Conservation (phyloP, 306 rosid species). For the Boehmeria nivea region DNA sequence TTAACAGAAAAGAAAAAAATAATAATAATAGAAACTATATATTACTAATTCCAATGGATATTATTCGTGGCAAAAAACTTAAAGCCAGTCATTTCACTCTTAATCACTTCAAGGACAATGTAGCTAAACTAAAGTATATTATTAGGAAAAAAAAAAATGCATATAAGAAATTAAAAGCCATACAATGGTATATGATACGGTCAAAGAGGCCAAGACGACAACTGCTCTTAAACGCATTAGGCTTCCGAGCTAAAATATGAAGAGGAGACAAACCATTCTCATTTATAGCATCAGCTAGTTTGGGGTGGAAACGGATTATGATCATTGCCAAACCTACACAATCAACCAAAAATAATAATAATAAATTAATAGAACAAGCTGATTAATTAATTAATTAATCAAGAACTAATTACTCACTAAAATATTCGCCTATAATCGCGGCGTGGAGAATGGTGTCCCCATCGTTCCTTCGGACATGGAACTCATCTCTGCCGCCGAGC, state of each 20-base stretch:
- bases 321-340: slow-evolving; percentile 18
- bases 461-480: not conserved
- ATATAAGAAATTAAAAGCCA: no score
- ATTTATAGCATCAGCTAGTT: slow-evolving; percentile 16
- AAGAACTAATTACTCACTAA: slow-evolving; percentile 14
- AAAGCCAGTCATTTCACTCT: no score
- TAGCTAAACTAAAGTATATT: no score
- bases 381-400: no score
- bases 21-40: not conserved
- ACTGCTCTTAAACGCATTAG: slow-evolving; percentile 22
- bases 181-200: slow-evolving; percentile 18
- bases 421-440: slow-evolving; percentile 20
- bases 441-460: slow-evolving; percentile 25
- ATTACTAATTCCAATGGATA: no score
- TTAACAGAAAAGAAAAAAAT: not conserved
- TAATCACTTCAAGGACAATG: no score
- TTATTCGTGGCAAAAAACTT: no score
- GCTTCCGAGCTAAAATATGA: slow-evolving; percentile 22
- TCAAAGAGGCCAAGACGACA: slow-evolving; percentile 4
- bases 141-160: no score
- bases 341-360: not conserved
- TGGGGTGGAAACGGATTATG: slow-evolving; percentile 5
- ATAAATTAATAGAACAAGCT: no score
- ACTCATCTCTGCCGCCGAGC: not conserved
- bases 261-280: slow-evolving; percentile 22